These are phyloP conservation scores for Periconia macrospinosa DNA, from an alignment of 2,329 filamentous ascomycete species.

Conservation along the genomic window DNA sequence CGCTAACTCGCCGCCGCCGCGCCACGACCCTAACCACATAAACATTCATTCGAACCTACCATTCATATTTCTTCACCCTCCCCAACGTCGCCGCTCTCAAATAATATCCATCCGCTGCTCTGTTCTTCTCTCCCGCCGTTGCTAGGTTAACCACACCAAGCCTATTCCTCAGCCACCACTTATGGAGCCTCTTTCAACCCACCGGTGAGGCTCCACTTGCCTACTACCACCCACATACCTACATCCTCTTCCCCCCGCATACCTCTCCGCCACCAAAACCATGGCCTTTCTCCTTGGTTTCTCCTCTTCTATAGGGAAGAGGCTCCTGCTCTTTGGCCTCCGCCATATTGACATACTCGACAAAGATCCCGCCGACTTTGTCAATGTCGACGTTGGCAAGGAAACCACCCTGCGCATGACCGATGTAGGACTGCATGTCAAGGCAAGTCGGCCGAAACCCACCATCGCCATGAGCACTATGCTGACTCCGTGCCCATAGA, in stretches of 20 bases:
- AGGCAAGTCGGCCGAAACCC: conserved; percentile 53
- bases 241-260: conserved; percentile 5
- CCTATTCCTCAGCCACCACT: conserved; percentile 8
- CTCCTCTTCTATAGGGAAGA: conserved; percentile 80
- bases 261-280: conserved; percentile 16
- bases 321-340: conserved; percentile 82
- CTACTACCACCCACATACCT: conserved; percentile 18
- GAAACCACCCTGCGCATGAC: conserved; percentile 82
- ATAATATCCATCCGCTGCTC: not conserved
- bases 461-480: not conserved
- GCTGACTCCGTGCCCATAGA: conserved; percentile 60
- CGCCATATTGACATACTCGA: conserved; percentile 85
- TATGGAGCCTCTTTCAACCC: conserved; percentile 30
- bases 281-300: conserved; percentile 70
- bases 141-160: not conserved
- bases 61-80: not conserved
- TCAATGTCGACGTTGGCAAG: conserved; percentile 81
- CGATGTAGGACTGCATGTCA: conserved; percentile 78
- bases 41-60: not conserved
- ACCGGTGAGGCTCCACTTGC: conserved; percentile 33
- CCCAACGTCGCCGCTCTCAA: too few species aligned
- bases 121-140: not conserved
- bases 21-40: not conserved
- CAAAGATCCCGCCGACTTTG: conserved; percentile 80
- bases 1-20: not conserved